Evolutionary conservation across 2,329 filamentous ascomycete genomes (phyloP).

Genomic region (Ascochyta fabae): DNA sequence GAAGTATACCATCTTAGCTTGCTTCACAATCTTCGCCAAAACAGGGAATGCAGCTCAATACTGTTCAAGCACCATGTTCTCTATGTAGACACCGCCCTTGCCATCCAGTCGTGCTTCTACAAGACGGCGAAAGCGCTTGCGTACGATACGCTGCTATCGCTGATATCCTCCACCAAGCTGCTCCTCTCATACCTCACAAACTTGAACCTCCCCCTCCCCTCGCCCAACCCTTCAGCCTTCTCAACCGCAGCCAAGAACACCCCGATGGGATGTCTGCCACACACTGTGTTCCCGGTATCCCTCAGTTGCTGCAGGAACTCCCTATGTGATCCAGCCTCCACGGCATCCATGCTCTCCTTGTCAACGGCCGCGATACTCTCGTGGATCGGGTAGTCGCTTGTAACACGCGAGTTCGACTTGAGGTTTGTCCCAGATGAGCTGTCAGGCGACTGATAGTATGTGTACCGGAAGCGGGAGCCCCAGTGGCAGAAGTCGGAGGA

Average conservation of each 20-base stretch:
- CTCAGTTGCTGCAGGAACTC: constrained; percentile 72
- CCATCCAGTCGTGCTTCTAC: constrained; percentile 4
- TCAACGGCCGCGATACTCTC: constrained; percentile 86
- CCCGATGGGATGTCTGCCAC: constrained; percentile 92
- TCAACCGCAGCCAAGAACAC: constrained; percentile 90
- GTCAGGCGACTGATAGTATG: constrained; percentile 69
- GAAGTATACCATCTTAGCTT: no score
- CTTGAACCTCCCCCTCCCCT: constrained; percentile 68
- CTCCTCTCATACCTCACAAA: constrained; percentile 91
- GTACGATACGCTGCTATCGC: constrained; percentile 92
- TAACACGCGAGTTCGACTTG: constrained; percentile 50
- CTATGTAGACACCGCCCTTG: no score
- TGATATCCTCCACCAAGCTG: constrained; percentile 69
- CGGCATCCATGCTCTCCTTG: constrained; percentile 80
- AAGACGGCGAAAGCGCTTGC: constrained; percentile 84
- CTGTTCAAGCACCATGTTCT: no score
- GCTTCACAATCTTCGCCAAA: no score
- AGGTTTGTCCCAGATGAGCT: constrained; percentile 44
- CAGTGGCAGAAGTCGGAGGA: constrained; percentile 98
- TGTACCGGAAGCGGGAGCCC: constrained; percentile 85
- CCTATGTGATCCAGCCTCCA: constrained; percentile 76
- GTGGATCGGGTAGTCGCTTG: constrained; percentile 68
- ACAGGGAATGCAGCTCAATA: no score
- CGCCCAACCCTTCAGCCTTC: constrained; percentile 53
- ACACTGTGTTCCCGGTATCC: constrained; percentile 87